Evolutionary conservation across 2,329 filamentous ascomycete species (phyloP).

Genomic region (Eutypa lata): DNA sequence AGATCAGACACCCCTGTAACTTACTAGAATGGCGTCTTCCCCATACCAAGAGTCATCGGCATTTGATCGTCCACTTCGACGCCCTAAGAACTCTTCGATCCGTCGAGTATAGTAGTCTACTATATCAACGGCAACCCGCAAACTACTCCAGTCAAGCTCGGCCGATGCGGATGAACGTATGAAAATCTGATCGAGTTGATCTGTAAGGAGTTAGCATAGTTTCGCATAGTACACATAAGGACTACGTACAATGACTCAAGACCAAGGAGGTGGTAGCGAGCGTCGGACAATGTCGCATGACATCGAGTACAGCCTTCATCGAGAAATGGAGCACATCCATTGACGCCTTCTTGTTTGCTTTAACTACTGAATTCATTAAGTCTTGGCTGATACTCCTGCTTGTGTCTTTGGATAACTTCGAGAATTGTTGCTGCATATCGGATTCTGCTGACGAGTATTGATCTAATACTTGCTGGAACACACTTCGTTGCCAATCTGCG

Average conservation of each 20-base stretch:
- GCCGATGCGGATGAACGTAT: slow-evolving; percentile 38
- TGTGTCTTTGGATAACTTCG: slow-evolving; percentile 44
- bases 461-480: slow-evolving; percentile 55
- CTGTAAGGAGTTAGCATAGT: slow-evolving; percentile 19
- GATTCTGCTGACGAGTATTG: slow-evolving; percentile 55
- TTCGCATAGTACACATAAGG: background rate
- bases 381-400: slow-evolving; percentile 34
- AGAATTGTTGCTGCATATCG: slow-evolving; percentile 55
- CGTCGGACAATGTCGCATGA: slow-evolving; percentile 43
- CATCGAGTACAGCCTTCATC: slow-evolving; percentile 47
- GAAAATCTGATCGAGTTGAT: slow-evolving; percentile 51
- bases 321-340: slow-evolving; percentile 52
- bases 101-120: slow-evolving; percentile 44
- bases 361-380: slow-evolving; percentile 47
- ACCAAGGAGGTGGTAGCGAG: slow-evolving; percentile 47
- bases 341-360: slow-evolving; percentile 49
- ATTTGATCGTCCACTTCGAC: slow-evolving; percentile 34
- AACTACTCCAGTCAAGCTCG: slow-evolving; percentile 46
- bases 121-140: slow-evolving; percentile 43
- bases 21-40: slow-evolving; percentile 47
- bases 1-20: slow-evolving; percentile 1
- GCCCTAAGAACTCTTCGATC: slow-evolving; percentile 38
- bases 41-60: slow-evolving; percentile 30
- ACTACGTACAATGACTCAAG: slow-evolving; percentile 40
- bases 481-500: slow-evolving; percentile 52